A percentile compares a stretch with the other conserved stretches of the same genome.
Evolutionary conservation across 139 green algal species (phyloP).

Genomic region (Pleodorina starrii): DNA sequence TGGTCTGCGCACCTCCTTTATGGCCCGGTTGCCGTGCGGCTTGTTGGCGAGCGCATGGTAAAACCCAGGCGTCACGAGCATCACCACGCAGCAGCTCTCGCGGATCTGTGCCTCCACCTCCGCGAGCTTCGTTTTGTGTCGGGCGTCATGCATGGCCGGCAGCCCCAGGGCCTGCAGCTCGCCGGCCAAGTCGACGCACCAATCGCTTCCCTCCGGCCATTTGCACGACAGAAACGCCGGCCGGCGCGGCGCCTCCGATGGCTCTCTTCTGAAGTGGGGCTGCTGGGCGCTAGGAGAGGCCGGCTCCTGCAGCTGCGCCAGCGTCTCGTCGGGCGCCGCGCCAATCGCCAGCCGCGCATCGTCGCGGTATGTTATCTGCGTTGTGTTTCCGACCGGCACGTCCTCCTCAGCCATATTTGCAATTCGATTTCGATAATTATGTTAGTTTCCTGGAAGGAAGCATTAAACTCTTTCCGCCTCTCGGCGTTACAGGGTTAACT

Average conservation of each 20-base stretch:
- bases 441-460: neutral
- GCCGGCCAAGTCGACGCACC: neutral
- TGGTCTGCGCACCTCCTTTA: constrained; percentile 46
- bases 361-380: neutral
- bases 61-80: constrained; percentile 35
- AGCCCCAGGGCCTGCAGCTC: constrained; percentile 16
- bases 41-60: constrained; percentile 21
- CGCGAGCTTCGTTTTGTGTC: neutral
- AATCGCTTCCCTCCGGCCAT: constrained; percentile 36
- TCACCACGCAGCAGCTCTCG: neutral
- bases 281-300: neutral
- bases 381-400: neutral
- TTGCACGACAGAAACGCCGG: constrained; percentile 31
- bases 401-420: constrained; percentile 4
- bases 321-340: neutral
- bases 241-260: neutral
- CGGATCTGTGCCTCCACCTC: constrained; percentile 7
- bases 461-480: neutral
- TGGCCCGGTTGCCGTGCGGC: constrained; percentile 3
- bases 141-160: constrained; percentile 7
- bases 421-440: neutral
- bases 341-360: neutral
- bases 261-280: too few species aligned
- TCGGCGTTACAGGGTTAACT: neutral
- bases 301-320: neutral